Evolutionary conservation across 345 rosid species (phyloP), one percentile per base, ranked within the genome.

Genomic region (Passiflora organensis): DNA sequence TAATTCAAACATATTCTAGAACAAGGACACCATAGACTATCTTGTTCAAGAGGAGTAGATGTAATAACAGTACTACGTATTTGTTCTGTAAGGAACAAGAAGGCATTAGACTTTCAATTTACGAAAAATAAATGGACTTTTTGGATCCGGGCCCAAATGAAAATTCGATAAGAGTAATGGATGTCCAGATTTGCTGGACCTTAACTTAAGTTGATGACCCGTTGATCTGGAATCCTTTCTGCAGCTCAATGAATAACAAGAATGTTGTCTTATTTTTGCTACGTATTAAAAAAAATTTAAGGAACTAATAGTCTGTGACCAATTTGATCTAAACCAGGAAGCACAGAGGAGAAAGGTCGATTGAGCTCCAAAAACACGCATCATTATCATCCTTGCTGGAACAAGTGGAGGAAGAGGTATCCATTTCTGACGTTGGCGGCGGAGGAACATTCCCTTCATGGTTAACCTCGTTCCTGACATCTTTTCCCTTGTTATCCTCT

Each of bases 301-400:
- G 4, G 9, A n/a, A 50, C 6, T 25, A 25, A 8, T 38, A 1
- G 8, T 6, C 4, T 32, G 10, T 58, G 15, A 59, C 11, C 16
- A 38, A 9, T 32, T 36, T 32, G 5, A 5, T 56, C 58, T 69
- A 53, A 51, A 46, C 53, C 13, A 39, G 42, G 72, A 43, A 63
- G 55, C 54, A 38, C 32, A 66, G 23, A 4, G 70, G 53, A 45
- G 78, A 64, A 58, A 75, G 76, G 67, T 72, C 76, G 21, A 72
- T 56, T 6, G 72, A 66, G 53, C 54, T 69, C 70, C 78, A 75
- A 8, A 62, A 23, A 24, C 62, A 68, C 20, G 48, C 15, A 13
- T 65, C 69, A 21, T 34, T 52, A 37, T 17, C 52, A 49, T 64
- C 65, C 11, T 46, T 43, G 51, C 46, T 53, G 8, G 43, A 53